Evolutionary conservation across 495 filamentous ascomycete genomes (phyloP), one percentile per base, ranked within the genome.

Genomic region (Hypoxylon subgilvum): DNA sequence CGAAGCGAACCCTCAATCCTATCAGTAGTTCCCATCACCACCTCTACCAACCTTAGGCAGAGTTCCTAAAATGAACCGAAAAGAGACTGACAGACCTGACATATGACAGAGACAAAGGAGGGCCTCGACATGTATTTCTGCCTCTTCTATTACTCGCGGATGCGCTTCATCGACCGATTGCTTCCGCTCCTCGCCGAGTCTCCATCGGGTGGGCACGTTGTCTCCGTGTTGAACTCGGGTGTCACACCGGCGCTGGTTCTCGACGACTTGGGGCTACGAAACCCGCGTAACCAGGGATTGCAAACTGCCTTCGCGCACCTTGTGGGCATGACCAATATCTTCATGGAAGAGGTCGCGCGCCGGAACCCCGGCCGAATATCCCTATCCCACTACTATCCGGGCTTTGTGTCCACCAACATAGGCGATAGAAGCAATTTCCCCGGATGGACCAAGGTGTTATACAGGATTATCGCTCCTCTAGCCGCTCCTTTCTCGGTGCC

Each of bases 71-170:
- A 16, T 13, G 18, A 35, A 36, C 28, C n/a, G 4, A 27, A 8
- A 43, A 9, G 22, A 13, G 38, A 42, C 49, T 48, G 16, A 53
- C 35, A 28, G 30, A 31, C 4, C 32, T 21, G 43, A 18, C 22
- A 19, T n/a, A 44, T 18, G 34, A 2, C 21, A 67, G 67, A 68
- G 19, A 65, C 60, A 3, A 16, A 39, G 18, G 69, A 68, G 34
- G 64, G 64, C 30, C 51, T 68, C 32, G 64, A 65, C 28, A 49
- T 46, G 36, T 47, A 52, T 27, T 52, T 60, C 52, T 52, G 47
- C 18, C 53, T 69, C n/a, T 40, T 54, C 31, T 68, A 65, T 36
- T 69, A 63, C 35, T 69, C 67, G 9, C 60, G 68, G 38, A 57
- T 61, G 45, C 45, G 66, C n/a, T 41, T 53, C 40, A 25, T 48